Evolutionary conservation across 768 basidiomycete species (phyloP).

Genomic region (Mrakia frigida): DNA sequence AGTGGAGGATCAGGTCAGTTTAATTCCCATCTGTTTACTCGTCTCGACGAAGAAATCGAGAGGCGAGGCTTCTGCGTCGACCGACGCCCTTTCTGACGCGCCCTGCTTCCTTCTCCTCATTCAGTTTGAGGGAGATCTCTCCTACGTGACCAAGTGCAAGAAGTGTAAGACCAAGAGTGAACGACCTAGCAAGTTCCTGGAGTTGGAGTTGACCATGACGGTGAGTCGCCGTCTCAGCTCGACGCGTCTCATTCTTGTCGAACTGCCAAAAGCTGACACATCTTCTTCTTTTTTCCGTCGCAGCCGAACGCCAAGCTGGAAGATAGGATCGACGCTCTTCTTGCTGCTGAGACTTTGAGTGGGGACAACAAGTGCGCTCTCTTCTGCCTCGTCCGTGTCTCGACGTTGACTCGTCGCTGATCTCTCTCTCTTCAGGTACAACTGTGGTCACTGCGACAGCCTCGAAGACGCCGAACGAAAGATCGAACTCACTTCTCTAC

Average conservation of each 20-base stretch:
- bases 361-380: constrained; percentile 73
- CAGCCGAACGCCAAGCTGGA: constrained; percentile 70
- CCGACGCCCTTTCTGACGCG: not conserved
- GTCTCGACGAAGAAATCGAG: not conserved
- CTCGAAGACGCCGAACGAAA: constrained; percentile 76
- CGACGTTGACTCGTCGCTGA: not conserved
- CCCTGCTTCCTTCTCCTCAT: constrained; percentile 9
- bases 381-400: not conserved
- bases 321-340: constrained; percentile 57
- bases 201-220: constrained; percentile 79
- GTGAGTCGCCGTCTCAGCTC: constrained; percentile 46
- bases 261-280: not conserved
- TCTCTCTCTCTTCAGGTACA: constrained; percentile 54
- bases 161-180: constrained; percentile 62
- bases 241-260: not conserved
- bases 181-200: constrained; percentile 61
- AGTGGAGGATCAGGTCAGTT: constrained; percentile 63
- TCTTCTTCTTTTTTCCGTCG: not conserved
- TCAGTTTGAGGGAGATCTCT: constrained; percentile 80
- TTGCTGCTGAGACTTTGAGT: constrained; percentile 55
- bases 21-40: not conserved
- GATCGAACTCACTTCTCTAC: constrained; percentile 63
- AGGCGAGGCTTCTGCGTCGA: not conserved
- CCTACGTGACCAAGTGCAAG: constrained; percentile 73
- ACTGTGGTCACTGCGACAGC: constrained; percentile 65